A percentile compares a stretch with the other conserved stretches of the same genome.
Evolutionary conservation across 371 early-diverging fungal species (phyloP).

Genomic region (Apophysomyces trapeziformis): DNA sequence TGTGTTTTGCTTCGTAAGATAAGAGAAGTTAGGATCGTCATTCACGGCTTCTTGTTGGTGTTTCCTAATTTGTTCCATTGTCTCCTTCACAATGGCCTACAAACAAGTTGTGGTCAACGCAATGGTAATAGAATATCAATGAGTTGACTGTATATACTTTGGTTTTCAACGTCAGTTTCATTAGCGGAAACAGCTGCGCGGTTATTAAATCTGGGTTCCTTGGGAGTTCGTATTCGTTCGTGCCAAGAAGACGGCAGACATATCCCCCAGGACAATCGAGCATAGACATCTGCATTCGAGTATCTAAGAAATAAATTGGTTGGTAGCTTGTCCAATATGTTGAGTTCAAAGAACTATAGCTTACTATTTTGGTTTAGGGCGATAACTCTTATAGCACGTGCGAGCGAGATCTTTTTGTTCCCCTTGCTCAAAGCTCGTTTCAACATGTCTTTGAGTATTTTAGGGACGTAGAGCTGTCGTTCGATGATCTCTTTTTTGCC

Average conservation of each 20-base stretch:
- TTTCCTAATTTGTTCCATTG: background rate
- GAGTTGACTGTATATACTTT: background rate
- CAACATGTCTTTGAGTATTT: background rate
- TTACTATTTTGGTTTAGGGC: background rate
- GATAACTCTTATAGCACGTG: background rate
- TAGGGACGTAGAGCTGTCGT: background rate
- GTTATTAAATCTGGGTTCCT: background rate
- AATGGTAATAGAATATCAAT: background rate
- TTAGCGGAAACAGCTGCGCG: background rate
- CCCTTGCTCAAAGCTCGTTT: background rate
- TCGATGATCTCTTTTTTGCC: background rate
- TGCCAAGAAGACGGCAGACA: background rate
- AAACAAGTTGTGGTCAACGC: background rate
- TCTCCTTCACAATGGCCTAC: background rate
- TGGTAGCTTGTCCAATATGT: background rate
- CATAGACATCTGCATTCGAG: background rate
- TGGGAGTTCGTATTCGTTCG: background rate
- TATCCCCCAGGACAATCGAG: background rate
- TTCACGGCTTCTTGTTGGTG: background rate
- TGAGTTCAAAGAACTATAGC: background rate
- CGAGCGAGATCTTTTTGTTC: background rate
- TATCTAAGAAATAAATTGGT: background rate
- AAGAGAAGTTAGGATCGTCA: background rate
- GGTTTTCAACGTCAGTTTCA: background rate
- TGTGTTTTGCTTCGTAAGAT: background rate